These are phyloP conservation scores for Colletotrichum sojae DNA, from an alignment of 2,329 filamentous ascomycete genomes.

Conservation along the genomic window DNA sequence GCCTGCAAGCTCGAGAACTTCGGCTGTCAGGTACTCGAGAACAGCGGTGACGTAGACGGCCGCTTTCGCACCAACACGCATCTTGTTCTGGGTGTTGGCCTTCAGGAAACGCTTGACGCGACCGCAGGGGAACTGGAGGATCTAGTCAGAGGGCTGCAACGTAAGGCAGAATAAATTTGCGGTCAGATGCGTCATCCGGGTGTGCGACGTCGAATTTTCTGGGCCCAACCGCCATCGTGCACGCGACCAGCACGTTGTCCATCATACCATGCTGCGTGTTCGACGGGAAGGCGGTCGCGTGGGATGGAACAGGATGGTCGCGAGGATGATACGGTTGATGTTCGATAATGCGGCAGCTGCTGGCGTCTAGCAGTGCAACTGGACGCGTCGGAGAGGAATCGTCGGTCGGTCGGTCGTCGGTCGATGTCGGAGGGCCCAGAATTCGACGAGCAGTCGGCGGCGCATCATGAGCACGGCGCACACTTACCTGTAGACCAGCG, in stretches of 20 bases:
- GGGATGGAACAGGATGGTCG: background rate
- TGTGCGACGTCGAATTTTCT: constrained; percentile 29
- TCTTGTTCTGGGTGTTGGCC: constrained; percentile 99
- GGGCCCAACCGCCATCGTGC: constrained; percentile 22
- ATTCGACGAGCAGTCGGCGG: constrained; percentile 38
- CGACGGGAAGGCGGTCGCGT: constrained; percentile 15
- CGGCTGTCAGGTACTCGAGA: constrained; percentile 96
- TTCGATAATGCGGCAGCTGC: background rate
- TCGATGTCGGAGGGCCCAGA: constrained; percentile 35
- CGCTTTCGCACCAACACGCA: constrained; percentile 98
- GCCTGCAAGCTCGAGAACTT: constrained; percentile 97
- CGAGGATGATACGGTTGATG: background rate
- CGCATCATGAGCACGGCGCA: constrained; percentile 41
- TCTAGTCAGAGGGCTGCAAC: constrained; percentile 16
- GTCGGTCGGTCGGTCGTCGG: constrained; percentile 29
- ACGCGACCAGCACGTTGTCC: constrained; percentile 23
- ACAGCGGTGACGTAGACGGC: constrained; percentile 98
- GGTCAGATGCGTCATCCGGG: constrained; percentile 17
- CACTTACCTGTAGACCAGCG: constrained; percentile 92
- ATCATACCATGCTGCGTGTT: constrained; percentile 1
- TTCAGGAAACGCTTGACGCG: constrained; percentile 99
- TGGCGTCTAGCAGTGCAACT: background rate
- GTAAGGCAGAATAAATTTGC: constrained; percentile 12
- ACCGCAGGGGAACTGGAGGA: constrained; percentile 91
- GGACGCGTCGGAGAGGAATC: constrained; percentile 41